Evolutionary conservation across 345 rosid genomes (phyloP), one percentile per base, ranked within the genome.

Genomic region (Xanthoceras sorbifolium): DNA sequence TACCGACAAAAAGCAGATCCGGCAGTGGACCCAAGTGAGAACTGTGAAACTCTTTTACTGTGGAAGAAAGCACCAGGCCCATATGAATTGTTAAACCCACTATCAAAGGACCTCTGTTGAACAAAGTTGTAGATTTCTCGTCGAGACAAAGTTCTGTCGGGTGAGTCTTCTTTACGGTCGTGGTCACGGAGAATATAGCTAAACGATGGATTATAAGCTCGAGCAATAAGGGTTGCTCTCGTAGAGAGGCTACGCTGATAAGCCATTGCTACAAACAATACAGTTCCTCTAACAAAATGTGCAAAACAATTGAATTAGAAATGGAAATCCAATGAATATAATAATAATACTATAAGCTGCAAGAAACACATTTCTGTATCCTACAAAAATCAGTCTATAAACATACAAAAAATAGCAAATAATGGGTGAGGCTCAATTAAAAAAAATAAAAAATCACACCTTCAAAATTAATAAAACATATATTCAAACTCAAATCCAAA

Each of bases 1-100:
- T 83, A 65, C 40, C 86, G 84, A 22, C 29, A 61, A 62, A 79
- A 86, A 29, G 76, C 76, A n/a, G 83, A 60, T 15, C 87, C 89
- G 0, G 61, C 62, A 29, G 76, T 67, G 0, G 84, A 70, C 12
- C 76, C 62, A 42, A 71, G 38, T 61, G 64, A 72, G 23, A 78
- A 81, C 25, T 64, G 74, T 11, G 36, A 52, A 50, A 76, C 52
- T 70, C 71, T 74, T 57, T 75, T 50, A 22, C 38, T 10, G 9
- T 34, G 77, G 40, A 72, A 54, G 57, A 78, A 63, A 57, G 12
- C 48, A 25, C 67, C 38, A 8, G 52, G 60, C 0, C 40, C 76
- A 42, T 78, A 64, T 28, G 82, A 77, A 44, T 50, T 64, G 18
- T 69, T 66, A 36, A 76, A 57, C 71, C 42, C n/a, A 28, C 31